A percentile compares a stretch with the other conserved stretches of the same genome.
Evolutionary conservation across 352 stramenopile species (phyloP).

Genomic region (Phytophthora constricta): DNA sequence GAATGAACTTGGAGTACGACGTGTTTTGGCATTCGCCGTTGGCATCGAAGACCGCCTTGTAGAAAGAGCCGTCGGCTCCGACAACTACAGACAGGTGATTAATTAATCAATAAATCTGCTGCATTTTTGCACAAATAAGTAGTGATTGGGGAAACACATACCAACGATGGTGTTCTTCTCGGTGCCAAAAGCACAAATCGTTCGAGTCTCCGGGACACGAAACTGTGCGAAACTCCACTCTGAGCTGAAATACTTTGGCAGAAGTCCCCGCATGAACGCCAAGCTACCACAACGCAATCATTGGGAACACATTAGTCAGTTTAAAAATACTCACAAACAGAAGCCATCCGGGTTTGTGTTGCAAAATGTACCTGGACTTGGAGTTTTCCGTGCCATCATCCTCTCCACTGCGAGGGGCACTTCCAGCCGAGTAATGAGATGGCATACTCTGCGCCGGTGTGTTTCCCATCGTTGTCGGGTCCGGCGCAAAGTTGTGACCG

Average conservation of each 20-base stretch:
- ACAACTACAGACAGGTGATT: constrained; percentile 61
- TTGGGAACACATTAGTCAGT: not conserved
- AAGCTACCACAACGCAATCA: constrained; percentile 47
- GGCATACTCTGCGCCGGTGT: constrained; percentile 48
- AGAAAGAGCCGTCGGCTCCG: constrained; percentile 87
- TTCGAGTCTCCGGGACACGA: constrained; percentile 89
- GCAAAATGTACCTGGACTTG: constrained; percentile 79
- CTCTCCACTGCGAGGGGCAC: constrained; percentile 56
- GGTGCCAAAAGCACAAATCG: constrained; percentile 92
- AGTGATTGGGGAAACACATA: constrained; percentile 38
- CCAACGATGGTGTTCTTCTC: constrained; percentile 94
- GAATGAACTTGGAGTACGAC: constrained; percentile 92
- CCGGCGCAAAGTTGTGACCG: constrained; percentile 60
- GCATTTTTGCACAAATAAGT: not conserved
- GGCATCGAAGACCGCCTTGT: constrained; percentile 89
- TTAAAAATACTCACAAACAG: not conserved
- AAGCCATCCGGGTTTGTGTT: too few relatives aligned
- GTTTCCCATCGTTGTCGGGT: constrained; percentile 62
- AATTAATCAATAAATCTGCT: not conserved
- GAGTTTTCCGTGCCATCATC: constrained; percentile 89
- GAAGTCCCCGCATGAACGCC: constrained; percentile 89
- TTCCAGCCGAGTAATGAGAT: constrained; percentile 52
- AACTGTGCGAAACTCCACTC: constrained; percentile 96
- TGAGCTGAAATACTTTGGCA: constrained; percentile 94
- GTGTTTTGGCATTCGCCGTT: constrained; percentile 91